Conservation (phyloP, 257 asterid genomes). For the Solanum sitiens region DNA sequence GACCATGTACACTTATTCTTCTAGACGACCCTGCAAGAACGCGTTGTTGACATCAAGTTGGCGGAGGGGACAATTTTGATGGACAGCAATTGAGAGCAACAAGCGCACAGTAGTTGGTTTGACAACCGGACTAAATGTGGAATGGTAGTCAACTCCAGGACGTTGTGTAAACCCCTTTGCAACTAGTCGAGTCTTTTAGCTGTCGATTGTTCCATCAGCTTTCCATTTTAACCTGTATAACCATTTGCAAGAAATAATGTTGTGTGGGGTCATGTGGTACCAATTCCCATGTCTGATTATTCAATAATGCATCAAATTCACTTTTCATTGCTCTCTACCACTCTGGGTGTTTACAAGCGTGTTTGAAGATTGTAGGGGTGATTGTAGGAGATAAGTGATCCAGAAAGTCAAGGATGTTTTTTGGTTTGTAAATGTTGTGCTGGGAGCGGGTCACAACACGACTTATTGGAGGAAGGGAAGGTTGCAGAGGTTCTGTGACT, state of each 20-base stretch:
- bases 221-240: background rate
- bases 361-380: background rate
- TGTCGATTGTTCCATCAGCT: background rate
- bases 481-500: background rate
- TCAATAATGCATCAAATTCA: background rate
- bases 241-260: background rate
- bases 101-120: background rate
- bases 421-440: background rate
- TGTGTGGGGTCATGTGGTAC: background rate
- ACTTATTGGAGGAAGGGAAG: background rate
- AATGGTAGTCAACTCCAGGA: background rate
- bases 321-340: background rate
- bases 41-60: background rate
- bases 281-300: background rate
- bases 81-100: background rate
- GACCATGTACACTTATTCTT: background rate
- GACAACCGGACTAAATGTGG: background rate
- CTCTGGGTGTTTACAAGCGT: background rate
- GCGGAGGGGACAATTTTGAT: rapidly evolving
- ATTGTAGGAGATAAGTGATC: background rate
- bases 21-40: background rate
- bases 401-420: background rate
- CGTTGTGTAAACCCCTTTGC: background rate
- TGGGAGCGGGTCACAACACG: background rate
- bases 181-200: background rate